These are phyloP conservation scores for Clonostachys byssicola DNA, from an alignment of 2,329 filamentous ascomycete species.

Conservation along the genomic window DNA sequence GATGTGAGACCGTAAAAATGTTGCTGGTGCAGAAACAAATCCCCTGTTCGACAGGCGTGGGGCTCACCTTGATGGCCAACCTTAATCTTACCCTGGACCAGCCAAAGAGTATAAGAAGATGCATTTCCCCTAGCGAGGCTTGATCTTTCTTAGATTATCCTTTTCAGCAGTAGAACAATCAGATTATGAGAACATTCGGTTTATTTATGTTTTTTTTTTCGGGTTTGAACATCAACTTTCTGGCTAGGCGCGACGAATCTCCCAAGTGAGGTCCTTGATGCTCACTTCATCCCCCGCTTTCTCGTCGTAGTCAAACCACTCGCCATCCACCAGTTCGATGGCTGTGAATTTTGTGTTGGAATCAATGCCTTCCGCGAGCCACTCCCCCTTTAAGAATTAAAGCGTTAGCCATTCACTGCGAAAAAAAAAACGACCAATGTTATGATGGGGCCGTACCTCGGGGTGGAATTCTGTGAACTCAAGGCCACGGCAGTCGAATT, in stretches of 20 bases:
- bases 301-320: slow-evolving; percentile 98
- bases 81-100: no score
- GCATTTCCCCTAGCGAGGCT: no score
- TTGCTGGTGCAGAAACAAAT: no score
- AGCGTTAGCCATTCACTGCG: slow-evolving; percentile 1
- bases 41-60: no score
- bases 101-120: no score
- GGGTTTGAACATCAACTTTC: no score
- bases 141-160: no score
- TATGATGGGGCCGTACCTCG: slow-evolving; percentile 53
- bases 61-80: no score
- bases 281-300: slow-evolving; percentile 89
- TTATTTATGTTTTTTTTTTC: no score
- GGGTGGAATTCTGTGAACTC: slow-evolving; percentile 90
- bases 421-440: slow-evolving; percentile 1
- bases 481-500: slow-evolving; percentile 89
- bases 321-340: slow-evolving; percentile 82
- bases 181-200: no score
- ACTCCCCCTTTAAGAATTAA: slow-evolving; percentile 64
- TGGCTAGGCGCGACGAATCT: slow-evolving; percentile 66
- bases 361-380: slow-evolving; percentile 78
- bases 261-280: slow-evolving; percentile 86
- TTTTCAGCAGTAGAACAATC: no score
- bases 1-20: no score
- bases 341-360: slow-evolving; percentile 76